Evolutionary conservation across 768 basidiomycete species (phyloP).

Genomic region (Mycena alexandri): DNA sequence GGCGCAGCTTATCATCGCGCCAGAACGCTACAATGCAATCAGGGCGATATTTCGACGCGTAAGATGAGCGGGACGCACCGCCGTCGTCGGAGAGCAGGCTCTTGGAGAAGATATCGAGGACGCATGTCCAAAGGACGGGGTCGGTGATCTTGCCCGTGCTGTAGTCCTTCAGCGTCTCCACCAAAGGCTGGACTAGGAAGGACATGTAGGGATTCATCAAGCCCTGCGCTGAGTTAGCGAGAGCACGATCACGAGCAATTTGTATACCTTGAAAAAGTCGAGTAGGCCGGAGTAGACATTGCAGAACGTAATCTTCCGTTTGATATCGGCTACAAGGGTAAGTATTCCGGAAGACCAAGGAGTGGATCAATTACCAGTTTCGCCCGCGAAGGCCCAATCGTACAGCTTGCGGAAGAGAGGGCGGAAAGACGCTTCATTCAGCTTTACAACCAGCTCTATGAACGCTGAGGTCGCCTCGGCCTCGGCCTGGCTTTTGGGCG

Average conservation of each 20-base stretch:
- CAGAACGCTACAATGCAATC: slow-evolving; percentile 75
- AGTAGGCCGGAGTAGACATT: slow-evolving; percentile 80
- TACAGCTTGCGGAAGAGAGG: slow-evolving; percentile 92
- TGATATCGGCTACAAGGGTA: slow-evolving; percentile 46
- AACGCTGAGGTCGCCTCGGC: slow-evolving; percentile 75
- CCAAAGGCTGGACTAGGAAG: slow-evolving; percentile 75
- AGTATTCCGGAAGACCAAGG: slow-evolving; percentile 3
- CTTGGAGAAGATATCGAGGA: slow-evolving; percentile 73
- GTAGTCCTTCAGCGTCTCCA: slow-evolving; percentile 71
- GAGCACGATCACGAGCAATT: background rate
- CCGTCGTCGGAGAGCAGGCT: slow-evolving; percentile 85
- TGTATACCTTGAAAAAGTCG: slow-evolving; percentile 87
- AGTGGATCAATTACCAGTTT: slow-evolving; percentile 54
- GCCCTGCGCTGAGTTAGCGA: slow-evolving; percentile 56
- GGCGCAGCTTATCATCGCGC: slow-evolving; percentile 84
- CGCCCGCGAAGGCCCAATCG: slow-evolving; percentile 91
- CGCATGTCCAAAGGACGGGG: slow-evolving; percentile 70
- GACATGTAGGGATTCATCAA: slow-evolving; percentile 95
- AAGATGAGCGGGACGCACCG: slow-evolving; percentile 60
- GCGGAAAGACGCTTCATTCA: slow-evolving; percentile 92
- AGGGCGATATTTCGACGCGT: slow-evolving; percentile 9
- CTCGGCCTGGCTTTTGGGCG: slow-evolving; percentile 58
- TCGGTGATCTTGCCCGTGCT: slow-evolving; percentile 48
- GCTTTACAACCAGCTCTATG: slow-evolving; percentile 89
- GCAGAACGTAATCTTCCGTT: slow-evolving; percentile 79